A percentile compares a stretch with the other conserved stretches of the same genome.
phyloP scores from a whole-genome alignment of 164 flowering plant genomes.

The Sedum album region DNA sequence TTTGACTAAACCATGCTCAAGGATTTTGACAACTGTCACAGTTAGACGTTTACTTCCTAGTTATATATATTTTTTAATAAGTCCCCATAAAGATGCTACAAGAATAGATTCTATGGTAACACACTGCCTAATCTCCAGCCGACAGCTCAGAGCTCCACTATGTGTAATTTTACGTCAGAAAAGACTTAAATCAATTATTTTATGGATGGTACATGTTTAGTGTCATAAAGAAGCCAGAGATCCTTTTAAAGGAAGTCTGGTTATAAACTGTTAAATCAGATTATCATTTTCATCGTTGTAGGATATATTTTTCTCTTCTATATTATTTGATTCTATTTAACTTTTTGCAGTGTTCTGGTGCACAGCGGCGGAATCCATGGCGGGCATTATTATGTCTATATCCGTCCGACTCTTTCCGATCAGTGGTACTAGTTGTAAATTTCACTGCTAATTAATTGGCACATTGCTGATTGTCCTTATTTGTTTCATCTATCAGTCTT shows the following conservation, averaged over 20 bases:
- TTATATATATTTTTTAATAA: no score
- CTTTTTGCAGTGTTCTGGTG: constrained; percentile 42
- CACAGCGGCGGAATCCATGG: constrained; percentile 62
- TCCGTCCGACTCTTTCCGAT: constrained; percentile 55
- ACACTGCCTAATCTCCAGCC: no score
- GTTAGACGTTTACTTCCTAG: neutral
- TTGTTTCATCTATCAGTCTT: neutral
- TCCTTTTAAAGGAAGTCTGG: neutral
- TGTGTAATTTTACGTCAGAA: no score
- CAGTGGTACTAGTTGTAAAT: constrained; percentile 34
- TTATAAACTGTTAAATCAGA: neutral
- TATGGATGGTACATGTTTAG: no score
- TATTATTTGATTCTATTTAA: neutral
- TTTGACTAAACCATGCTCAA: neutral
- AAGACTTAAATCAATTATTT: no score
- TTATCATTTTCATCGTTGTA: neutral
- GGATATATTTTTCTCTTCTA: neutral
- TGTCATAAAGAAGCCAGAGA: neutral
- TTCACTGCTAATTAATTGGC: no score
- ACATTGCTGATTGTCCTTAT: neutral
- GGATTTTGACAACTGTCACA: neutral
- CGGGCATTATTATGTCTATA: constrained; percentile 59
- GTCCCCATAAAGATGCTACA: no score
- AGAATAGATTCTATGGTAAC: no score
- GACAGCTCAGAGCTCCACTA: no score